Percentiles rank a stretch among this genome's conserved stretches.
phyloP scores from a whole-genome alignment of 2,329 filamentous ascomycete species.

The Gyromitra esculenta region DNA sequence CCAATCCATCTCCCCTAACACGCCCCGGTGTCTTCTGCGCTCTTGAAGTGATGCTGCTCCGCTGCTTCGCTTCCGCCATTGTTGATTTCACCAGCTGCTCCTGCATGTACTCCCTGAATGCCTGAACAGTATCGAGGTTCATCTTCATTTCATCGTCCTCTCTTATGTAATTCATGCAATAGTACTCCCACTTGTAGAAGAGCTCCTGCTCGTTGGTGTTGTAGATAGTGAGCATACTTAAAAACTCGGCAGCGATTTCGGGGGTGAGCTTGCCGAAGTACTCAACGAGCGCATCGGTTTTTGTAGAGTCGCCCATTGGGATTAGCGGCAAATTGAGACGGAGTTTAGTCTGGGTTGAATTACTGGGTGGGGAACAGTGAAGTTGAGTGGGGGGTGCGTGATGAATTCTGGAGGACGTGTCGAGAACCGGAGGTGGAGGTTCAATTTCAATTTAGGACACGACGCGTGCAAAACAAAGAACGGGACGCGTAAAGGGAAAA shows the following conservation, averaged over 20 bases:
- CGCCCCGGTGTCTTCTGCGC: constrained; percentile 69
- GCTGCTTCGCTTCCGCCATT: constrained; percentile 68
- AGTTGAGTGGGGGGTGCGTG: neutral
- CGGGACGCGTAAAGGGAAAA: constrained; percentile 33
- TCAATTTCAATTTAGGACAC: constrained; percentile 14
- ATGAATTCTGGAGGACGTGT: constrained; percentile 17
- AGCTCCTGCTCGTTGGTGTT: constrained; percentile 83
- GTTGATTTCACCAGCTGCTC: constrained; percentile 82
- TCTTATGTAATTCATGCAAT: constrained; percentile 94
- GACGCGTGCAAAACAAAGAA: constrained; percentile 31
- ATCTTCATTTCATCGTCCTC: constrained; percentile 84
- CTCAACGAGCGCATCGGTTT: constrained; percentile 68
- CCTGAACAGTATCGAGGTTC: constrained; percentile 75
- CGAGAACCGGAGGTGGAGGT: constrained; percentile 2
- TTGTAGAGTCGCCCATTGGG: constrained; percentile 56
- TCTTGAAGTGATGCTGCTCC: constrained; percentile 61
- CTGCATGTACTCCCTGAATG: constrained; percentile 87
- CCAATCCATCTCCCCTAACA: constrained; percentile 77
- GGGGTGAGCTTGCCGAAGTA: constrained; percentile 71
- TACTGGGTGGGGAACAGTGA: neutral
- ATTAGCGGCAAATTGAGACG: neutral
- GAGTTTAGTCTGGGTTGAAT: neutral
- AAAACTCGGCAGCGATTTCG: constrained; percentile 82
- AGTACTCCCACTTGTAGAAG: constrained; percentile 99
- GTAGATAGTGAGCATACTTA: constrained; percentile 86